Conservation (phyloP, 2,329 filamentous ascomycete genomes). For the Whalleya microplaca region DNA sequence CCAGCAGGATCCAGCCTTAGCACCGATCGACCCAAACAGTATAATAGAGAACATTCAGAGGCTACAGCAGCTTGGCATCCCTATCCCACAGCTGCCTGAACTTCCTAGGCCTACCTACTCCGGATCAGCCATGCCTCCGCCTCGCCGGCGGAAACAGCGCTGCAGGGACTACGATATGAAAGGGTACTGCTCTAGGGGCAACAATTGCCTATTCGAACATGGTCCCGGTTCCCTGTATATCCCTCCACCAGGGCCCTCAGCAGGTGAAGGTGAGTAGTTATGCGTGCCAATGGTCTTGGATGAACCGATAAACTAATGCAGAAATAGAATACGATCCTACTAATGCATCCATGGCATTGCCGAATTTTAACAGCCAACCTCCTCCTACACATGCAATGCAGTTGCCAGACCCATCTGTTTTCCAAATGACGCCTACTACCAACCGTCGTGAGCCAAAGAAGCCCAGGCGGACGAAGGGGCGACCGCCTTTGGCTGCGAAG, state of each 20-base stretch:
- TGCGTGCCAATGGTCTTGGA: background rate
- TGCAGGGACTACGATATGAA: conserved; percentile 75
- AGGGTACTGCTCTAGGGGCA: conserved; percentile 71
- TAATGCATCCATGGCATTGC: conserved; percentile 46
- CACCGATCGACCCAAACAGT: conserved; percentile 60
- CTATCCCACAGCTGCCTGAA: conserved; percentile 47
- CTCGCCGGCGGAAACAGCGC: conserved; percentile 48
- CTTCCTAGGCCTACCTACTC: conserved; percentile 39
- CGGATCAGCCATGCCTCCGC: conserved; percentile 19
- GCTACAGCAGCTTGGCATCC: conserved; percentile 61
- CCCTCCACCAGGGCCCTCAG: conserved; percentile 36
- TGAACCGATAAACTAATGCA: conserved; percentile 13
- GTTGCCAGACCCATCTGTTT: conserved; percentile 18
- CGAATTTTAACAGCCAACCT: conserved; percentile 17
- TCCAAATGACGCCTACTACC: conserved; percentile 28
- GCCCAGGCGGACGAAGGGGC: conserved; percentile 43
- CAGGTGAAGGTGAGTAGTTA: conserved; percentile 39
- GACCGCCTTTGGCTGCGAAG: conserved; percentile 66
- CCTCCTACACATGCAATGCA: conserved; percentile 14
- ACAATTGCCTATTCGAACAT: conserved; percentile 71
- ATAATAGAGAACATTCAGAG: conserved; percentile 65
- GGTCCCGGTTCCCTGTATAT: conserved; percentile 54
- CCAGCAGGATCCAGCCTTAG: conserved; percentile 36
- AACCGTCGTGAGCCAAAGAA: conserved; percentile 40
- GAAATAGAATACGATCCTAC: conserved; percentile 61